Evolutionary conservation across 1,284 basidiomycete species (phyloP), one percentile per base, ranked within the genome.

Genomic region (Cryptococcus sp.): DNA sequence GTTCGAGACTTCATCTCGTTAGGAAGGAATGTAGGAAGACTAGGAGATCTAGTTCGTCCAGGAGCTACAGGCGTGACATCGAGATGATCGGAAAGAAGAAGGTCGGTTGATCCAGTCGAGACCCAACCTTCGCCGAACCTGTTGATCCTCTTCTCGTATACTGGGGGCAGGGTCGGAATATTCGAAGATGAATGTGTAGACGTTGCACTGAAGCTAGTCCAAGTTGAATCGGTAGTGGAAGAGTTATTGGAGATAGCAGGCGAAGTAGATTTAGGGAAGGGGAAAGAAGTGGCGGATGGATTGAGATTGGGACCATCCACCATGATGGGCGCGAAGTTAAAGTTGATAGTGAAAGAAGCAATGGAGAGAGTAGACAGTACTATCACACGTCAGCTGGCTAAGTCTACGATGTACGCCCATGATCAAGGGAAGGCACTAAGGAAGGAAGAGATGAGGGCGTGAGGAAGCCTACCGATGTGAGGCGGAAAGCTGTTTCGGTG

Each of bases 21-120:
- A 43, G 52, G 46, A 15, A 57, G 58, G 10, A 61, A 43, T 7
- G 30, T 50, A 6, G 63, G 57, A 2, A 60, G n/a, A 47, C 61
- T 61, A n/a, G 65, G 63, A 0, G 59, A 61, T 42, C 51, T 46
- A 30, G 48, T 31, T 35, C 60, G 58, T 23, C 23, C 23, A 23
- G 23, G 23, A 23, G 23, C 23, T 23, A 23, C 23, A 23, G 23
- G 23, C 23, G 23, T 23, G 23, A 23, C 23, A 23, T 23, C 23
- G 23, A 23, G 23, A 23, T 23, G 23, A 23, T 23, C 23, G 23
- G 23, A 23, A 23, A 23, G 23, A 23, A 23, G 23, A 23, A 23
- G 23, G 34, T 32, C 23, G 47, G 13, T 7, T 32, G 34, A 13
- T 49, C 23, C 23, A 32, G 34, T 13, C 23, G 34, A 49, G 30